Evolutionary conservation across 192 early-diverging fungal species (phyloP).

Genomic region (Coemansia sp.): DNA sequence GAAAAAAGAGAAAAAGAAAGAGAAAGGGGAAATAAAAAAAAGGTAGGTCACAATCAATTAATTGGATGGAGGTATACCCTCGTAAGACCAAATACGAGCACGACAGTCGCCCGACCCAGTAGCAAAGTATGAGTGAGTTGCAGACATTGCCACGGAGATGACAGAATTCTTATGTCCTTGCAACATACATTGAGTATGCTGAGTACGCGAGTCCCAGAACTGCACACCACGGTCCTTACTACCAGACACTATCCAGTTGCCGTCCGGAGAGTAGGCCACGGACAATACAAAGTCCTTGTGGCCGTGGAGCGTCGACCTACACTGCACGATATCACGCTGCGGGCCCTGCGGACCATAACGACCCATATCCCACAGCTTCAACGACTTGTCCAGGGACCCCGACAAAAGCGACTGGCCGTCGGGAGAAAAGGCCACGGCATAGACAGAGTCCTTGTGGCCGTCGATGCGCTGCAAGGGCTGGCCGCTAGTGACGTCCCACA

Average conservation of each 20-base stretch:
- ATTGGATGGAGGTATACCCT: constrained; percentile 32
- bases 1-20: not conserved
- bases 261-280: constrained; percentile 82
- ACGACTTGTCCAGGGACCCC: constrained; percentile 89
- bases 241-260: constrained; percentile 89
- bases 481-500: constrained; percentile 83
- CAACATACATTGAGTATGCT: constrained; percentile 78
- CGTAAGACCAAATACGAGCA: constrained; percentile 91
- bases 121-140: constrained; percentile 84
- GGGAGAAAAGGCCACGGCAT: constrained; percentile 92
- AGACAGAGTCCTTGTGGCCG: constrained; percentile 95
- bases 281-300: constrained; percentile 97
- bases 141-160: constrained; percentile 86
- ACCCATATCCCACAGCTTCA: constrained; percentile 90
- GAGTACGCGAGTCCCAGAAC: constrained; percentile 87
- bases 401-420: constrained; percentile 90
- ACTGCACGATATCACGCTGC: constrained; percentile 33
- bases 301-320: constrained; percentile 57
- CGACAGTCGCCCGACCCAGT: constrained; percentile 95
- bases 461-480: constrained; percentile 83
- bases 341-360: constrained; percentile 34
- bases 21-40: not conserved
- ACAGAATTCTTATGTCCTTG: constrained; percentile 98
- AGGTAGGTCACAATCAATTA: not conserved
- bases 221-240: constrained; percentile 93